These are phyloP conservation scores for Neurospora terricola DNA, from an alignment of 495 filamentous ascomycete species.

Conservation along the genomic window DNA sequence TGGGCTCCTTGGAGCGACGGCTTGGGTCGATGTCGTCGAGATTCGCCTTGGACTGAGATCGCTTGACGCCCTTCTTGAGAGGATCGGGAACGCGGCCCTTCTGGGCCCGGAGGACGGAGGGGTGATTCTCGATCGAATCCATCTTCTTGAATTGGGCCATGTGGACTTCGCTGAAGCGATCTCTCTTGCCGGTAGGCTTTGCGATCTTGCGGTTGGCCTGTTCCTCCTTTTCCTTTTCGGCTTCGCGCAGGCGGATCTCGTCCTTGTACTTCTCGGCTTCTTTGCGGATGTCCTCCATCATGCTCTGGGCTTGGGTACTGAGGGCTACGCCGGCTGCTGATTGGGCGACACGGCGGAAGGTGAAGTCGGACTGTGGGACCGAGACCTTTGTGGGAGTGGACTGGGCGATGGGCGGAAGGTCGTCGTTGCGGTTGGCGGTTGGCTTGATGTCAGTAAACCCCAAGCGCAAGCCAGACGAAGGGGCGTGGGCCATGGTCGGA, in stretches of 20 bases:
- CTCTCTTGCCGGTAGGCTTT: constrained; percentile 61
- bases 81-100: constrained; percentile 45
- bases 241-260: constrained; percentile 43
- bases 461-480: constrained; percentile 54
- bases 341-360: constrained; percentile 57
- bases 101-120: constrained; percentile 64
- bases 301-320: constrained; percentile 58
- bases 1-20: constrained; percentile 22
- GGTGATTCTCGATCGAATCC: constrained; percentile 84
- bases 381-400: constrained; percentile 41
- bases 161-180: constrained; percentile 72
- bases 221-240: constrained; percentile 30
- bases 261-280: constrained; percentile 59
- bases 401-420: constrained; percentile 18
- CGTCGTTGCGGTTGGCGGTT: constrained; percentile 21
- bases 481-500: constrained; percentile 51
- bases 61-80: constrained; percentile 51
- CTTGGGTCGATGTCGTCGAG: constrained; percentile 43
- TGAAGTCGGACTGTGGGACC: constrained; percentile 52
- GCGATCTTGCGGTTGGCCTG: constrained; percentile 58
- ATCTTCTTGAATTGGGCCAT: constrained; percentile 90
- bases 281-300: constrained; percentile 68
- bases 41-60: constrained; percentile 46
- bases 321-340: constrained; percentile 46
- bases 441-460: constrained; percentile 55